These are phyloP conservation scores for Vishniacozyma victoriae DNA, from an alignment of 768 basidiomycete genomes.

Conservation along the genomic window DNA sequence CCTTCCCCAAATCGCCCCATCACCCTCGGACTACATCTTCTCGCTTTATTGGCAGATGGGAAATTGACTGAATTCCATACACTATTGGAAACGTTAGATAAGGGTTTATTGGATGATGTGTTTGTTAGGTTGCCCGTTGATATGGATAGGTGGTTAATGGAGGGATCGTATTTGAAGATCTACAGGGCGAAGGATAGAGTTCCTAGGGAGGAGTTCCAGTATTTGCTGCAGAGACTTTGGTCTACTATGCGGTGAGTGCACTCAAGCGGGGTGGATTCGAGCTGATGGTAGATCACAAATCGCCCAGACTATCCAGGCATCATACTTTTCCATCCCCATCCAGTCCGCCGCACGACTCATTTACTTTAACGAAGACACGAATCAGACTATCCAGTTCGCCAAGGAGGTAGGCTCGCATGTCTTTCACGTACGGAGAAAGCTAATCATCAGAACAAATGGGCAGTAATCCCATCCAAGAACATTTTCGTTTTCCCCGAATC, in stretches of 20 bases:
- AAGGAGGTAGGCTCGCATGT: slow-evolving; percentile 52
- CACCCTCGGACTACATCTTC: slow-evolving; percentile 86
- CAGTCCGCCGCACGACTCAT: slow-evolving; percentile 83
- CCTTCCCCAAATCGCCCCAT: slow-evolving; percentile 80
- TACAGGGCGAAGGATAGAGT: slow-evolving; percentile 92
- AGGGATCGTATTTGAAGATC: slow-evolving; percentile 95
- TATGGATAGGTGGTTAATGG: slow-evolving; percentile 90
- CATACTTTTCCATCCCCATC: slow-evolving; percentile 83
- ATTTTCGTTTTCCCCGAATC: slow-evolving; percentile 65
- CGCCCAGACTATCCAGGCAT: slow-evolving; percentile 89
- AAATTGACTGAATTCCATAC: slow-evolving; percentile 98
- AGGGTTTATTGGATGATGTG: slow-evolving; percentile 40
- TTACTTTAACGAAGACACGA: slow-evolving; percentile 80
- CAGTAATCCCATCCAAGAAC: slow-evolving; percentile 60
- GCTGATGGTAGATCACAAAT: slow-evolving; percentile 77
- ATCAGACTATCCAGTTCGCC: slow-evolving; percentile 60
- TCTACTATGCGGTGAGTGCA: slow-evolving; percentile 74
- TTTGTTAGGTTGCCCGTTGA: slow-evolving; percentile 45
- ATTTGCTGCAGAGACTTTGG: slow-evolving; percentile 88
- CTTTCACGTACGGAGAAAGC: neutral
- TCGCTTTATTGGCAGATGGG: slow-evolving; percentile 80
- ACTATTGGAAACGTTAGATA: slow-evolving; percentile 73
- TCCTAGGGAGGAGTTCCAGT: slow-evolving; percentile 88
- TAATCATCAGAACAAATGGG: slow-evolving; percentile 58
- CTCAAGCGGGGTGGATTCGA: neutral